Conservation (phyloP, 805 yeast species). For the Vanderwaltozyma tropicalis region DNA sequence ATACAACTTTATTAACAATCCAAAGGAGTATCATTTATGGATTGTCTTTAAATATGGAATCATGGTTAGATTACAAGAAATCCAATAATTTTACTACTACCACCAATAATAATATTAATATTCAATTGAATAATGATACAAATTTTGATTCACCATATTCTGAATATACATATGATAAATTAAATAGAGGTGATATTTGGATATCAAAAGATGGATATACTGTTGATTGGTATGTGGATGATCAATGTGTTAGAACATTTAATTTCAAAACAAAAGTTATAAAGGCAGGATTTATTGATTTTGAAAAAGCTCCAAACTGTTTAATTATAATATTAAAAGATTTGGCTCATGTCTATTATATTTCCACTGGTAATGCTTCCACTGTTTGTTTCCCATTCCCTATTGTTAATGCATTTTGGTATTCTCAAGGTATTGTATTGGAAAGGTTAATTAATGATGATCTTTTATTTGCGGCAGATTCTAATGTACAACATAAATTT, state of each 20-base stretch:
- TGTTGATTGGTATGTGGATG: conserved; percentile 30
- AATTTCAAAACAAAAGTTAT: conserved; percentile 37
- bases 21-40: neutral
- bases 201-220: conserved; percentile 28
- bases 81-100: too few relatives aligned
- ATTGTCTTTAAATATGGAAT: neutral
- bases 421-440: conserved; percentile 56
- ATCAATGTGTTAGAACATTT: conserved; percentile 27
- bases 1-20: neutral
- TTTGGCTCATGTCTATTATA: conserved; percentile 48
- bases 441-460: conserved; percentile 34
- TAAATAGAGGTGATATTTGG: conserved; percentile 18
- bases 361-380: conserved; percentile 46
- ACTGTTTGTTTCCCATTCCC: conserved; percentile 61
- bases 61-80: neutral
- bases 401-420: conserved; percentile 50
- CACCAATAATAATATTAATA: neutral
- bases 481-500: conserved; percentile 29
- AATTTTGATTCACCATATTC: neutral
- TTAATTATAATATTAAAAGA: conserved; percentile 54
- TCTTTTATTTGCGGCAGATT: conserved; percentile 2
- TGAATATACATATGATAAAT: neutral
- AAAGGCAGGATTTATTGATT: conserved; percentile 51
- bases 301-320: conserved; percentile 30
- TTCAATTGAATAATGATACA: too few relatives aligned